A percentile compares a stretch with the other conserved stretches of the same genome.
These are phyloP conservation scores for Apiotrichum brassicae DNA, from an alignment of 1,284 basidiomycete species.

Conservation along the genomic window DNA sequence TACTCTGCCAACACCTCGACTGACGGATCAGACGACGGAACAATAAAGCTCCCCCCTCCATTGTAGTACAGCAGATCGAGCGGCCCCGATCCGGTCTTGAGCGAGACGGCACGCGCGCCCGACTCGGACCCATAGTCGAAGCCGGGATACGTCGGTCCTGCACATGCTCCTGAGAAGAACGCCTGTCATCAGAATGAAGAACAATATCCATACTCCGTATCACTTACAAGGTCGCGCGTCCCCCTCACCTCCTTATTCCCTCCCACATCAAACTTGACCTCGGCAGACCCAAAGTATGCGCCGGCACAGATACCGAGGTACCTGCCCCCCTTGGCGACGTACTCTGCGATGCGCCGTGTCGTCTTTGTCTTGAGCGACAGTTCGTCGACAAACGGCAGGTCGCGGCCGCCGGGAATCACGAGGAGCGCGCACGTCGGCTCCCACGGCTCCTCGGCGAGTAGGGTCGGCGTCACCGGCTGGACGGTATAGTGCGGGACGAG, in stretches of 20 bases:
- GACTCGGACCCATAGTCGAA: conserved; percentile 53
- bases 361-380: conserved; percentile 43
- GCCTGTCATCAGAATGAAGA: too few relatives aligned
- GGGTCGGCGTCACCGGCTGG: conserved; percentile 57
- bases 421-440: conserved; percentile 64
- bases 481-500: conserved; percentile 71
- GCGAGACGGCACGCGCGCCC: conserved; percentile 45
- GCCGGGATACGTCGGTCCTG: conserved; percentile 55
- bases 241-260: conserved; percentile 51
- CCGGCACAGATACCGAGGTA: conserved; percentile 63
- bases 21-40: conserved; percentile 34
- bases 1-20: conserved; percentile 48
- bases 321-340: conserved; percentile 62
- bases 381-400: conserved; percentile 52
- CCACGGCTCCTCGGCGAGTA: conserved; percentile 69
- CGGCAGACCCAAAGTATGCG: conserved; percentile 52
- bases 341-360: conserved; percentile 55
- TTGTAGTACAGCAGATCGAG: conserved; percentile 53
- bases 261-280: conserved; percentile 52
- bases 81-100: conserved; percentile 27
- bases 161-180: conserved; percentile 56
- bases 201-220: background rate
- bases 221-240: conserved; percentile 49
- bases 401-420: conserved; percentile 62
- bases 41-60: conserved; percentile 52